A percentile compares a stretch with the other conserved stretches of the same genome.
These are phyloP conservation scores for Erucastrum elatum DNA, from an alignment of 345 rosid species.

Conservation along the genomic window DNA sequence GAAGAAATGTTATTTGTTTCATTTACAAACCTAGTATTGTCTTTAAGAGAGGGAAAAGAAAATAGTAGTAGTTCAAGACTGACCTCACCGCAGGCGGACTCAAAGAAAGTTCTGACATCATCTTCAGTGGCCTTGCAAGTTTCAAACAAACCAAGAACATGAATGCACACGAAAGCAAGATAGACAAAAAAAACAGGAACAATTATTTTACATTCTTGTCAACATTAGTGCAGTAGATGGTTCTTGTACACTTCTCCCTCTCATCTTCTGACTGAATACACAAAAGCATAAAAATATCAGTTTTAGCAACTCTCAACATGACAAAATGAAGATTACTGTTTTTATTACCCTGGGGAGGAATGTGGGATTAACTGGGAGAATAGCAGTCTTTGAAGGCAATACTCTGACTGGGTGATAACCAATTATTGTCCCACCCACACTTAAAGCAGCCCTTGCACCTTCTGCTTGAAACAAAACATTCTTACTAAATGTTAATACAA, in stretches of 20 bases:
- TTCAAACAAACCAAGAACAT: not conserved
- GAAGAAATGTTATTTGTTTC: not conserved
- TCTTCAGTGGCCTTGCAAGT: slow-evolving; percentile 64
- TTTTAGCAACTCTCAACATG: not conserved
- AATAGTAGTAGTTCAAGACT: slow-evolving; percentile 21
- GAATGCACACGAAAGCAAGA: not conserved
- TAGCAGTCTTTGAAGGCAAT: slow-evolving; percentile 90
- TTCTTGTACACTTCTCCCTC: slow-evolving; percentile 85
- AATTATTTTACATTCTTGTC: slow-evolving; percentile 64
- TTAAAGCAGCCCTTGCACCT: slow-evolving; percentile 72
- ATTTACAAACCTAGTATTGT: not conserved
- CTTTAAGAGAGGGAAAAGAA: not conserved
- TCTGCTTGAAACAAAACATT: slow-evolving; percentile 45
- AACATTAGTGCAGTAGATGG: slow-evolving; percentile 88
- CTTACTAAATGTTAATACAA: slow-evolving; percentile 21
- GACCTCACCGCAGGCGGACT: slow-evolving; percentile 84
- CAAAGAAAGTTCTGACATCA: slow-evolving; percentile 70
- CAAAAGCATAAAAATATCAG: not conserved
- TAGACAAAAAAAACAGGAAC: not conserved
- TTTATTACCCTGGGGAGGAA: slow-evolving; percentile 80
- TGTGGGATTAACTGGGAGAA: slow-evolving; percentile 93
- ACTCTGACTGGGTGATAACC: slow-evolving; percentile 85
- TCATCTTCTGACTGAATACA: slow-evolving; percentile 83
- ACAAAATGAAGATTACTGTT: not conserved
- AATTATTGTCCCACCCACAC: slow-evolving; percentile 72